Conservation (phyloP, 2,329 filamentous ascomycete species). For the Exophiala alcalophila region DNA sequence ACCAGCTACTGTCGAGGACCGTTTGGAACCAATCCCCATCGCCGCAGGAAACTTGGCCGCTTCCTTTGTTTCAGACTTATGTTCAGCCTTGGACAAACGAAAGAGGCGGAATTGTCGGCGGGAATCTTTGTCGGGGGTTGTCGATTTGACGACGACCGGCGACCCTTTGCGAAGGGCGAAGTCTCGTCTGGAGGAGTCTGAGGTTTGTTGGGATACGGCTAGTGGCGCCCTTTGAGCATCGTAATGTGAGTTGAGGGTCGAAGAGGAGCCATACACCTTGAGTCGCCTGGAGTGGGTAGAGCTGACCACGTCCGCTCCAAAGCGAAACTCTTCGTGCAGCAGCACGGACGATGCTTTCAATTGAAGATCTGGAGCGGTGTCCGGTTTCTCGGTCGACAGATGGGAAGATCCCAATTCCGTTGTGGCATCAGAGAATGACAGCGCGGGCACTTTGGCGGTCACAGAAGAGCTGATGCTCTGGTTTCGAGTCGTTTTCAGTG, state of each 20-base stretch:
- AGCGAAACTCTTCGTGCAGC: slow-evolving; percentile 23
- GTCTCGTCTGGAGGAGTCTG: slow-evolving; percentile 42
- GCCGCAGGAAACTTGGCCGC: slow-evolving; percentile 25
- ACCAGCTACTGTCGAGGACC: slow-evolving; percentile 11
- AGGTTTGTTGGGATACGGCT: slow-evolving; percentile 43
- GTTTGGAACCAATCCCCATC: slow-evolving; percentile 31
- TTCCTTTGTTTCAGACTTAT: slow-evolving; percentile 14
- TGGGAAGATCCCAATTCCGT: slow-evolving; percentile 26
- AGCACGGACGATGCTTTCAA: slow-evolving; percentile 26
- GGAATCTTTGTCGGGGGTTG: slow-evolving; percentile 23
- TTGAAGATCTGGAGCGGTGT: slow-evolving; percentile 9
- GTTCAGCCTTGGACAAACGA: slow-evolving; percentile 16
- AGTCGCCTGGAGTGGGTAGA: slow-evolving; percentile 9
- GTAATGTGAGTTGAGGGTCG: slow-evolving; percentile 48
- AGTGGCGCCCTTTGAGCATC: slow-evolving; percentile 43
- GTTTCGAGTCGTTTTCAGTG: slow-evolving; percentile 23
- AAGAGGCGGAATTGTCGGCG: slow-evolving; percentile 22
- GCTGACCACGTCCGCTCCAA: slow-evolving; percentile 7
- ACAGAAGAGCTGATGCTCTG: slow-evolving; percentile 29
- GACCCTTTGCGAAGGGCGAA: slow-evolving; percentile 39
- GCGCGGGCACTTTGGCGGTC: slow-evolving; percentile 20
- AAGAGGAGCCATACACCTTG: slow-evolving; percentile 37
- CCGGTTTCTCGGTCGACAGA: slow-evolving; percentile 12
- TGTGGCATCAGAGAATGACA: slow-evolving; percentile 30
- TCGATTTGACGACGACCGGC: slow-evolving; percentile 33